phyloP scores from a whole-genome alignment of 2,329 filamentous ascomycete genomes.

The Rhynchosporium graminicola region DNA sequence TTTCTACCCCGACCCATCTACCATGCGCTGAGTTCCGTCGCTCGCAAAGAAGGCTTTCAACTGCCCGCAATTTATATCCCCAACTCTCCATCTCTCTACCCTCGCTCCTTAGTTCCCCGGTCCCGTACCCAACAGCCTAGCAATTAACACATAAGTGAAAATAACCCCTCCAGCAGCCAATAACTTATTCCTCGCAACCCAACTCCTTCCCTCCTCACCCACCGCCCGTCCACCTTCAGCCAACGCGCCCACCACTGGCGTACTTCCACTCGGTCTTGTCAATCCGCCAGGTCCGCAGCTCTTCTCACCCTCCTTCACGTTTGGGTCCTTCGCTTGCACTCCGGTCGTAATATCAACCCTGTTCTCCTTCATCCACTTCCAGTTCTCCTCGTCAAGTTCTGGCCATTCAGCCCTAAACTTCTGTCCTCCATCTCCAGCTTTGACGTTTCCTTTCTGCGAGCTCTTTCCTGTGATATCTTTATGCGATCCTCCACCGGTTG shows the following conservation, averaged over 20 bases:
- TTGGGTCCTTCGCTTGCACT: slow-evolving; percentile 56
- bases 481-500: slow-evolving; percentile 68
- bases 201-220: slow-evolving; percentile 77
- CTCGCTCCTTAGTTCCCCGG: not conserved
- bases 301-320: slow-evolving; percentile 48
- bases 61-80: not conserved
- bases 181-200: slow-evolving; percentile 79
- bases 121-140: slow-evolving; percentile 60
- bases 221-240: slow-evolving; percentile 79
- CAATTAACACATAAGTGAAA: slow-evolving; percentile 81
- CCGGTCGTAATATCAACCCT: slow-evolving; percentile 79
- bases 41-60: no score
- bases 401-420: slow-evolving; percentile 91
- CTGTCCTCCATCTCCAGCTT: slow-evolving; percentile 86
- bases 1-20: not conserved
- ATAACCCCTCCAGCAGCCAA: slow-evolving; percentile 68
- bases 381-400: slow-evolving; percentile 85
- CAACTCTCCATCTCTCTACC: no score
- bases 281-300: slow-evolving; percentile 60
- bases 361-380: slow-evolving; percentile 85
- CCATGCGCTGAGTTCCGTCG: no score
- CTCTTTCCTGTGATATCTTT: slow-evolving; percentile 38
- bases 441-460: slow-evolving; percentile 71
- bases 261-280: slow-evolving; percentile 61
- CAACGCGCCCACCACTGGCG: slow-evolving; percentile 57